Evolutionary conservation across 441 rosid genomes (phyloP).

Genomic region (Euphorbia schlechtendalii): DNA sequence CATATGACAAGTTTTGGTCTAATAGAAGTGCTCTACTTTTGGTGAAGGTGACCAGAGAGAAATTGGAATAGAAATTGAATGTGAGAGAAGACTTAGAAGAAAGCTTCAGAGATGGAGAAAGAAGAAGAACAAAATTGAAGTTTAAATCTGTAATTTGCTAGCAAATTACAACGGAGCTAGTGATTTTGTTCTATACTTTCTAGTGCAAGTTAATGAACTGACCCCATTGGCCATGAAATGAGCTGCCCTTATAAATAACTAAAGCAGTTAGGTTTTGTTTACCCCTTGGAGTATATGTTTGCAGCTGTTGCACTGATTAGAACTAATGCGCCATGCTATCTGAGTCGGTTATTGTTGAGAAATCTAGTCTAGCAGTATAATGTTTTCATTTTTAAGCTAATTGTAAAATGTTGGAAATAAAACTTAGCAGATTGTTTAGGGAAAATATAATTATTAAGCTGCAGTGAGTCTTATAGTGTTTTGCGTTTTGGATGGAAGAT

Average conservation of each 20-base stretch:
- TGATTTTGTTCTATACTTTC: not conserved
- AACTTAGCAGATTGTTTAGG: not conserved
- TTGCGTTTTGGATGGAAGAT: constrained; percentile 4
- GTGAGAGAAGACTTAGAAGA: not conserved
- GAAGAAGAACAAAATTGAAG: not conserved
- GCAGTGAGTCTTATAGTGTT: not conserved
- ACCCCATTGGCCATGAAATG: not conserved
- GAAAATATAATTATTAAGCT: not conserved
- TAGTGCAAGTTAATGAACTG: not conserved
- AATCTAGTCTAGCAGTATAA: not conserved
- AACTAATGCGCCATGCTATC: not conserved
- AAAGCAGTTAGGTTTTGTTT: too few species aligned
- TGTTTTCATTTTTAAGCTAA: not conserved
- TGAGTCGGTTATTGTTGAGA: not conserved
- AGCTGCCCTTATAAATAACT: not conserved
- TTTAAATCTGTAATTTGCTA: not conserved
- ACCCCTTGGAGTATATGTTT: not conserved
- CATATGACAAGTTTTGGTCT: not conserved
- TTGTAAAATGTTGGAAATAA: not conserved
- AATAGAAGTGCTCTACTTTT: not conserved
- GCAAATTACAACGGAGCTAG: not conserved
- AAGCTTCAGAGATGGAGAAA: not conserved
- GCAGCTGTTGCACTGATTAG: not conserved
- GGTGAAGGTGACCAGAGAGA: not conserved
- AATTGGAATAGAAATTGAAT: not conserved